phyloP scores from a whole-genome alignment of 2,329 filamentous ascomycete species.

The Xylaria sp. region DNA sequence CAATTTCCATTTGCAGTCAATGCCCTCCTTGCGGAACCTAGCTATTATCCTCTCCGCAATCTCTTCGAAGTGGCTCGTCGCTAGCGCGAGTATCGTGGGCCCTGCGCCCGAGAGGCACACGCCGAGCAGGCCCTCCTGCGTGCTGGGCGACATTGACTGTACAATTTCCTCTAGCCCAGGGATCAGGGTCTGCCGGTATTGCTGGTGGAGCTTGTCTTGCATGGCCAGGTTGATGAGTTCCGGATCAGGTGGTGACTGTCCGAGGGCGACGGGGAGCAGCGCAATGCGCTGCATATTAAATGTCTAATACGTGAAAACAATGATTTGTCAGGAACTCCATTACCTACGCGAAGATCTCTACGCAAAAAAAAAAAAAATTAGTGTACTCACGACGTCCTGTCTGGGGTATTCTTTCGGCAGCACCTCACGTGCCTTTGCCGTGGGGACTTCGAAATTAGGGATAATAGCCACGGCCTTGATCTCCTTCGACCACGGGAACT shows the following conservation, averaged over 20 bases:
- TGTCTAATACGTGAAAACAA: conserved; percentile 55
- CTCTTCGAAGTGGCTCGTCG: conserved; percentile 86
- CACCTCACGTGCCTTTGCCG: conserved; percentile 87
- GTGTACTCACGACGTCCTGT: conserved; percentile 76
- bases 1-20: conserved; percentile 87
- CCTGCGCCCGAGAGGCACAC: conserved; percentile 96
- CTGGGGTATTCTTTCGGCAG: conserved; percentile 83
- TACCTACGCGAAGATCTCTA: not conserved
- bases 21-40: conserved; percentile 76
- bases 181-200: conserved; percentile 91
- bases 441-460: conserved; percentile 95
- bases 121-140: conserved; percentile 87
- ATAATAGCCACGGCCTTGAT: conserved; percentile 98
- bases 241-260: conserved; percentile 88
- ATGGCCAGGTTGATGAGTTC: conserved; percentile 97
- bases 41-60: conserved; percentile 84
- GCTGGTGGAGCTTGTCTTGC: conserved; percentile 99
- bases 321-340: conserved; percentile 17
- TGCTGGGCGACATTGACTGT: conserved; percentile 86
- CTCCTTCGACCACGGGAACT: conserved; percentile 91
- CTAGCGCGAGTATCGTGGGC: conserved; percentile 92
- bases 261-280: conserved; percentile 87
- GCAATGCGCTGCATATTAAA: conserved; percentile 97
- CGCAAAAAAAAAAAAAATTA: not conserved
- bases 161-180: conserved; percentile 92